Percentiles rank a stretch among this genome's conserved stretches.
Evolutionary conservation across 2,329 filamentous ascomycete genomes (phyloP).

Genomic region (Pyrenophora graminea): DNA sequence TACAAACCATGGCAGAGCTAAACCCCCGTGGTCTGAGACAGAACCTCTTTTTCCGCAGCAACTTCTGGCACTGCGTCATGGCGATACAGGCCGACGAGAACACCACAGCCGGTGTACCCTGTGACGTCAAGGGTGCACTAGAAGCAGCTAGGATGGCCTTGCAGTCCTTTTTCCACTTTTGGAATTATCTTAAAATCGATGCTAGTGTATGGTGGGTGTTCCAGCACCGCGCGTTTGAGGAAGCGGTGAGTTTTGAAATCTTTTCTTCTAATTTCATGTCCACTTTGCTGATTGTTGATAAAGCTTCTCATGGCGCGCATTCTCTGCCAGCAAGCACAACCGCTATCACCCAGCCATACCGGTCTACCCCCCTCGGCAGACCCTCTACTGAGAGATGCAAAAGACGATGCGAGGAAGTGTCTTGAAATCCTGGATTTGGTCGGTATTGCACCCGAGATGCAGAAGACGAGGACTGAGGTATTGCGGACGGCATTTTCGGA

Average conservation of each 20-base stretch:
- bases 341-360: constrained; percentile 30
- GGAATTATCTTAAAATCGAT: constrained; percentile 69
- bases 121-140: constrained; percentile 69
- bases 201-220: constrained; percentile 85
- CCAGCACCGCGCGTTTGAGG: constrained; percentile 78
- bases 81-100: constrained; percentile 74
- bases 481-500: constrained; percentile 51
- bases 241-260: constrained; percentile 64
- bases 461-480: constrained; percentile 54
- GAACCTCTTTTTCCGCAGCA: constrained; percentile 77
- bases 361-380: constrained; percentile 36
- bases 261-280: not conserved
- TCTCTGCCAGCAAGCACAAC: constrained; percentile 42
- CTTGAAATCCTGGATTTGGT: constrained; percentile 53
- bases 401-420: constrained; percentile 51
- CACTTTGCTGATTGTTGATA: not conserved
- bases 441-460: constrained; percentile 53
- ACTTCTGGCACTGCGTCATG: constrained; percentile 84
- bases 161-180: constrained; percentile 73
- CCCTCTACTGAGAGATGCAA: constrained; percentile 45
- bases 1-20: constrained; percentile 60
- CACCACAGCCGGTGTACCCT: constrained; percentile 54
- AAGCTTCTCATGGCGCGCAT: constrained; percentile 49
- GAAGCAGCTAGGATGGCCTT: constrained; percentile 78
- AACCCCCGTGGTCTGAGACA: constrained; percentile 73